Base-by-base conservation (phyloP, 441 rosid genomes). In the Gossypium gossypioides region DNA sequence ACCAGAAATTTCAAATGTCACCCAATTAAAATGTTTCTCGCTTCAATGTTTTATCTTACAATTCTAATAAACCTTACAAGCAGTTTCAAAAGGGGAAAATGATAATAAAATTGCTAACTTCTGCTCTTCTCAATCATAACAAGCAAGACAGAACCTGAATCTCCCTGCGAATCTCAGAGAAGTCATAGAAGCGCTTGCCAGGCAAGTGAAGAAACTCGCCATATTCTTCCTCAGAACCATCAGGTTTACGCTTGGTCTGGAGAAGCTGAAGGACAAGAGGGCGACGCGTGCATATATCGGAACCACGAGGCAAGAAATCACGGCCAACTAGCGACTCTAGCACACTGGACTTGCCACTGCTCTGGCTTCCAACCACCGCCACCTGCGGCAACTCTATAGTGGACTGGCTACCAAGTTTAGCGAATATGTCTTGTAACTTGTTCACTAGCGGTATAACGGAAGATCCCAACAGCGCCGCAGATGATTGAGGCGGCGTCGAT, bases 371-470 rank as follows among this genome's bases (percentile, higher is more conserved):
- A n/a, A 88, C 90, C 57, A 87, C 93, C 16, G 93, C 92, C 71
- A 88, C 89, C 80, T 90, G 96, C 50, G 96, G 96, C 52, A 90
- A 89, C 81, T 86, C 90, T 77, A 90, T 85, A 71, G 88, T 76
- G 46, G 90, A 84, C 71, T 88, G 90, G 77, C 87, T 86, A 44
- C 91, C 96, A 1, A 90, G 86, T 86, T 95, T 91, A 10, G 98
- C 96, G 76, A 95, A 91, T 61, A 95, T 95, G 78, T 95, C 98
- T 62, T 92, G 98, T 3, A 95, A 86, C 87, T 92, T 95, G 69
- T 95, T 95, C 12, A 89, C 97, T 37, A 92, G 81, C 40, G 99
- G 99, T 29, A 95, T 92, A 76, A 95, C 95, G 3, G 97, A 88
- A 48, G 91, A 75, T 3, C 91, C 93, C 25, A 88, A 80, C 27